phyloP scores from a whole-genome alignment of 2,329 filamentous ascomycete species.

The Colletotrichum sp. region DNA sequence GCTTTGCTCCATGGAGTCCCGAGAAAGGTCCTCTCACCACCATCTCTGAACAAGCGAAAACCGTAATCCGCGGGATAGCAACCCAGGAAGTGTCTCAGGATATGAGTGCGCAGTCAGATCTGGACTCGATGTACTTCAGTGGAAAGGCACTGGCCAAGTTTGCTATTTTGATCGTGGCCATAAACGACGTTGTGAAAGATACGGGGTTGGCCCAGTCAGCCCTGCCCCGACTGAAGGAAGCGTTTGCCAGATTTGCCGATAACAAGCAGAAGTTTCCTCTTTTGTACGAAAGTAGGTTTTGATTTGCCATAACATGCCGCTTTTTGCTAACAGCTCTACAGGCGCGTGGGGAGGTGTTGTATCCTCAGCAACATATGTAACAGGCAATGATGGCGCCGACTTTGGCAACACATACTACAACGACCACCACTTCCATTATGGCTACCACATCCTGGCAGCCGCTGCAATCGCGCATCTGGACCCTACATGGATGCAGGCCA shows the following conservation, averaged over 20 bases:
- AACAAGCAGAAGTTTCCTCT: conserved; percentile 73
- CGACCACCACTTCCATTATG: conserved; percentile 78
- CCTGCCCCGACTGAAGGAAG: conserved; percentile 65
- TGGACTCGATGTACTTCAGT: conserved; percentile 91
- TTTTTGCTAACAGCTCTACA: conserved; percentile 28
- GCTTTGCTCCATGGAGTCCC: conserved; percentile 79
- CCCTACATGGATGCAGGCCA: conserved; percentile 72
- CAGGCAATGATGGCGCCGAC: conserved; percentile 73
- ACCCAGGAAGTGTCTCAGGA: conserved; percentile 77
- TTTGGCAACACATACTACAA: conserved; percentile 93
- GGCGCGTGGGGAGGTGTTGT: conserved; percentile 81
- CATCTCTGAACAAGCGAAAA: conserved; percentile 60
- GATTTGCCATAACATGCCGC: neutral
- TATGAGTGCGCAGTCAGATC: conserved; percentile 73
- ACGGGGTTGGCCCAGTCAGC: conserved; percentile 59
- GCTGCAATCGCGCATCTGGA: conserved; percentile 84
- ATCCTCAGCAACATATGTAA: conserved; percentile 74
- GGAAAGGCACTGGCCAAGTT: conserved; percentile 86
- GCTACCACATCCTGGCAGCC: conserved; percentile 88
- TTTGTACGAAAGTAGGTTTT: conserved; percentile 63
- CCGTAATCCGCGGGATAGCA: conserved; percentile 65
- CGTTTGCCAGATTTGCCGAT: conserved; percentile 68
- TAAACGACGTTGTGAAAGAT: conserved; percentile 68
- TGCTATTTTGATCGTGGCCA: conserved; percentile 69
- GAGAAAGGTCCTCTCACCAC: conserved; percentile 46